Conservation (phyloP, 1,284 basidiomycete species). For the Leccinum discolor region DNA sequence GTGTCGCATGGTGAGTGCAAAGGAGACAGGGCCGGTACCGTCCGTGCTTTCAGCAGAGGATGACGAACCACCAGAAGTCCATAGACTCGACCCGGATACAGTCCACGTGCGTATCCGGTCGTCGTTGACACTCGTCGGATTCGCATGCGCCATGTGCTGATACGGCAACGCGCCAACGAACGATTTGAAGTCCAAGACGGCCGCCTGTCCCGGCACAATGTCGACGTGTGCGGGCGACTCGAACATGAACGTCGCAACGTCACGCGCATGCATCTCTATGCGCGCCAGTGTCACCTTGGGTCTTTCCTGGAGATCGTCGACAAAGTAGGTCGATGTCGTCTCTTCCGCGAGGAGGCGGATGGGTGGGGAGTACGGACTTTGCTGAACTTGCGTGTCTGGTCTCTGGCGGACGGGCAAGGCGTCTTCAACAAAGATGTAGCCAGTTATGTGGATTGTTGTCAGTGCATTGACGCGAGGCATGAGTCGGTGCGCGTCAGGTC, state of each 20-base stretch:
- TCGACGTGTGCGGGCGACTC: slow-evolving; percentile 34
- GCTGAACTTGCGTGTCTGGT: slow-evolving; percentile 33
- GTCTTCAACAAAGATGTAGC: slow-evolving; percentile 53
- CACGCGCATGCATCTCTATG: slow-evolving; percentile 45
- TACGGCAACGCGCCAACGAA: slow-evolving; percentile 50
- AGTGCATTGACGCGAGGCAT: slow-evolving; percentile 60
- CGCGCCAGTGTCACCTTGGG: slow-evolving; percentile 33
- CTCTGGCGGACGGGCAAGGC: slow-evolving; percentile 55
- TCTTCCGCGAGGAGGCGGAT: slow-evolving; percentile 56
- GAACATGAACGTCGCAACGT: slow-evolving; percentile 59
- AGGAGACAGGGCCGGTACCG: neutral
- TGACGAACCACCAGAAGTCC: slow-evolving; percentile 7
- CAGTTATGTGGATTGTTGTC: slow-evolving; percentile 50
- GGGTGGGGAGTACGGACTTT: slow-evolving; percentile 63
- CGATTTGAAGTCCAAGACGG: slow-evolving; percentile 53
- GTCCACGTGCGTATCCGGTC: slow-evolving; percentile 71
- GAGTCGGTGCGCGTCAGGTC: slow-evolving; percentile 43
- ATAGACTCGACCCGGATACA: slow-evolving; percentile 38
- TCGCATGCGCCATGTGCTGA: slow-evolving; percentile 50
- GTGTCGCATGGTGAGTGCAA: slow-evolving; percentile 25
- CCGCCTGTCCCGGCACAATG: slow-evolving; percentile 54
- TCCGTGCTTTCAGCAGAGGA: neutral
- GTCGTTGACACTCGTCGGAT: slow-evolving; percentile 55
- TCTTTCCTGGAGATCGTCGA: slow-evolving; percentile 17
- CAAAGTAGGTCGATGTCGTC: slow-evolving; percentile 28